Evolutionary conservation across 164 flowering plant species (phyloP).

Genomic region (Annona squamosa): DNA sequence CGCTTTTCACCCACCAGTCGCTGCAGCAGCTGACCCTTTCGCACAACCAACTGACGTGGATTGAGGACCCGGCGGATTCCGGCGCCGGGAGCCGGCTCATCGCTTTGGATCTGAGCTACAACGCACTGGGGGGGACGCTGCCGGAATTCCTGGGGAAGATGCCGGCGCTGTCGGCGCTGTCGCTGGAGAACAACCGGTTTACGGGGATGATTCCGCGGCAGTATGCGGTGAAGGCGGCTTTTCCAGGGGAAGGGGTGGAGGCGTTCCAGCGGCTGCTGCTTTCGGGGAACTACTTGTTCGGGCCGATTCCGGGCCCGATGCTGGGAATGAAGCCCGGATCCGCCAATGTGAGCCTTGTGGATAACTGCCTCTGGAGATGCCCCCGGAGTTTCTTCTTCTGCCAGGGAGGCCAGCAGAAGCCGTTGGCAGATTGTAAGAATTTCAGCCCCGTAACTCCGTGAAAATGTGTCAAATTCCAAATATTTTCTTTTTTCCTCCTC

Average conservation of each 20-base stretch:
- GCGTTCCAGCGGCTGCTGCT: slow-evolving; percentile 58
- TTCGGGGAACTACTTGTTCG: slow-evolving; percentile 71
- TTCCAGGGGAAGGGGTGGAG: slow-evolving; percentile 33
- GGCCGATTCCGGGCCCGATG: slow-evolving; percentile 61
- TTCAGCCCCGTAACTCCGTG: slow-evolving; percentile 62
- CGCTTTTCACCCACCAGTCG: slow-evolving; percentile 61
- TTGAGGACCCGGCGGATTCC: slow-evolving; percentile 27
- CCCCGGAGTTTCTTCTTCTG: slow-evolving; percentile 69
- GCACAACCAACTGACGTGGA: slow-evolving; percentile 42
- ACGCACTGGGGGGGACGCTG: slow-evolving; percentile 49
- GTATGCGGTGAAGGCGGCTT: slow-evolving; percentile 47
- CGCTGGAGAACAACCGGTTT: slow-evolving; percentile 66
- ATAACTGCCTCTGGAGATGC: slow-evolving; percentile 69
- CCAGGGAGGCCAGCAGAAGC: slow-evolving; percentile 73
- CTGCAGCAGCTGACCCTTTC: slow-evolving; percentile 79
- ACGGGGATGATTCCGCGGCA: slow-evolving; percentile 68
- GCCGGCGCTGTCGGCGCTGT: slow-evolving; percentile 70
- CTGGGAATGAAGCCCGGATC: slow-evolving; percentile 49
- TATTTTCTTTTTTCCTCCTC: not conserved
- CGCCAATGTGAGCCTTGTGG: slow-evolving; percentile 48
- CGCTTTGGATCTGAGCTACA: slow-evolving; percentile 66
- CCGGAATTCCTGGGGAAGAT: slow-evolving; percentile 65
- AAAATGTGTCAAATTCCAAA: slow-evolving; percentile 6
- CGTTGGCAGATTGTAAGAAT: slow-evolving; percentile 44
- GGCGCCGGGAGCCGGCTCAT: slow-evolving; percentile 47